Conservation (phyloP, 2,329 filamentous ascomycete species). For the Diaporthe humulicola region DNA sequence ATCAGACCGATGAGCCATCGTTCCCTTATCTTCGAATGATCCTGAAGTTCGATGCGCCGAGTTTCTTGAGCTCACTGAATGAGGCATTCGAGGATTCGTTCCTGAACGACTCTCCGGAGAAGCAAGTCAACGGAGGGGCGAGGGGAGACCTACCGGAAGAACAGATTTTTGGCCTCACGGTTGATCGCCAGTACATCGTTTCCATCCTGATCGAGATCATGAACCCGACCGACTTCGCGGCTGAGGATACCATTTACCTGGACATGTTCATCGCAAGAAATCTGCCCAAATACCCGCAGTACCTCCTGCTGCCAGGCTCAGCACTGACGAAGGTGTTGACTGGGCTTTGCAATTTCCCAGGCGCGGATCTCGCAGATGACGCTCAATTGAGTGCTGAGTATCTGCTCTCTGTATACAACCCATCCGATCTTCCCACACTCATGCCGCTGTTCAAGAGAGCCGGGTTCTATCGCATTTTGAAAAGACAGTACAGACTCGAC, state of each 20-base stretch:
- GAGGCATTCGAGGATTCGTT: conserved; percentile 98
- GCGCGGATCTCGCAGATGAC: conserved; percentile 85
- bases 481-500: conserved; percentile 86
- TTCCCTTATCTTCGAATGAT: conserved; percentile 90
- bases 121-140: conserved; percentile 66
- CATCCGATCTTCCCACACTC: conserved; percentile 81
- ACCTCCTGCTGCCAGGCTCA: conserved; percentile 89
- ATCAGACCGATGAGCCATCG: conserved; percentile 73
- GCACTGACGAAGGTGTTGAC: conserved; percentile 84
- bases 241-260: conserved; percentile 90
- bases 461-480: conserved; percentile 90
- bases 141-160: conserved; percentile 71
- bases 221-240: conserved; percentile 80
- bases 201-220: conserved; percentile 94
- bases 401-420: conserved; percentile 91
- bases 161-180: conserved; percentile 76
- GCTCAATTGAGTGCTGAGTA: conserved; percentile 98
- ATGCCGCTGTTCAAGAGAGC: conserved; percentile 85
- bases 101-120: conserved; percentile 83
- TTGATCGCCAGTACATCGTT: conserved; percentile 93
- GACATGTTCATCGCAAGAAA: conserved; percentile 99
- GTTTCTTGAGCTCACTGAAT: conserved; percentile 94
- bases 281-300: conserved; percentile 95
- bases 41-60: conserved; percentile 89
- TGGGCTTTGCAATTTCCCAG: conserved; percentile 88